phyloP scores from a whole-genome alignment of 2,329 filamentous ascomycete species.

The Pezicula rhizophila region DNA sequence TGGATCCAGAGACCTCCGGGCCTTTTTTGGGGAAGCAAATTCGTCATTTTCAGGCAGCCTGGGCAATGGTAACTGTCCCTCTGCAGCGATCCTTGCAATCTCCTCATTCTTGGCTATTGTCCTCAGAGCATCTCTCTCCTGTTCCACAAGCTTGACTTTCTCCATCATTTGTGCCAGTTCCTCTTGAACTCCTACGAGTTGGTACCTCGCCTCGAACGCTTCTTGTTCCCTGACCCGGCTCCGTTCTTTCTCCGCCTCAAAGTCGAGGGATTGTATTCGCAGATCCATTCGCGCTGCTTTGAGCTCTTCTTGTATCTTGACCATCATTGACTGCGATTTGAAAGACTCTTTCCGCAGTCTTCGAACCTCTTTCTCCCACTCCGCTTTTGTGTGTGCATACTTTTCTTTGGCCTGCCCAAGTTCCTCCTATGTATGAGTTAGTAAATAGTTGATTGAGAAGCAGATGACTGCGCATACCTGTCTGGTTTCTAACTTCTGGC shows the following conservation, averaged over 20 bases:
- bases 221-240: conserved; percentile 60
- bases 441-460: conserved; percentile 18
- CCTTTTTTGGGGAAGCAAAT: conserved; percentile 55
- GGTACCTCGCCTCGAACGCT: conserved; percentile 60
- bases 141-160: conserved; percentile 58
- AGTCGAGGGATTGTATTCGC: conserved; percentile 49
- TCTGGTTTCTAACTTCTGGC: conserved; percentile 60
- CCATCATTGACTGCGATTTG: conserved; percentile 63
- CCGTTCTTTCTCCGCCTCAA: conserved; percentile 59
- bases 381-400: conserved; percentile 56
- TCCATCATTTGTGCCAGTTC: conserved; percentile 60
- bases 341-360: conserved; percentile 66
- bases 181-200: conserved; percentile 59
- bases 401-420: conserved; percentile 66
- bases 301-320: conserved; percentile 70
- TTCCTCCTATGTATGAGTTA: conserved; percentile 48
- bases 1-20: conserved; percentile 37
- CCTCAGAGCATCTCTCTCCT: conserved; percentile 70
- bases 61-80: conserved; percentile 64
- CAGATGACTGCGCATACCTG: conserved; percentile 50
- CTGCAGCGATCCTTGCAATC: conserved; percentile 64
- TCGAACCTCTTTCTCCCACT: conserved; percentile 71
- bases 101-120: conserved; percentile 68
- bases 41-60: conserved; percentile 50
- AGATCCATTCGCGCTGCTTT: conserved; percentile 50